Base-by-base conservation (phyloP, 164 flowering plant genomes). In the Platanus orientalis region DNA sequence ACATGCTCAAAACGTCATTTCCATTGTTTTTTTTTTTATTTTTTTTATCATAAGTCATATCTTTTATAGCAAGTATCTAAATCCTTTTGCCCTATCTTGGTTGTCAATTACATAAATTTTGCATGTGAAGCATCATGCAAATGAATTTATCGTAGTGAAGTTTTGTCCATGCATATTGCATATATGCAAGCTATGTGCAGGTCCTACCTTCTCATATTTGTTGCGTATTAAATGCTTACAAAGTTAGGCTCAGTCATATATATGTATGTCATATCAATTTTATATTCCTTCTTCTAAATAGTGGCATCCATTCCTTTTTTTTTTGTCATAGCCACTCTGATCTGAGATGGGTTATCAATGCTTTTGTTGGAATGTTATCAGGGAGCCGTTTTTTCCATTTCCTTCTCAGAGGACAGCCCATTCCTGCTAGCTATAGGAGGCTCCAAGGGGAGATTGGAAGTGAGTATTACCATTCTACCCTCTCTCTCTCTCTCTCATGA, bases 401-500 rank as follows among this genome's bases (percentile, higher is more conserved):
- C 92, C 27, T 90, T 93, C 73, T 85, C 92, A 11, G 87, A 73
- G 45, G 97, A 89, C 67, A 75, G 71, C 51, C 96, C 97, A 4
- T 83, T 78, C 69, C 70, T 81, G 79, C 79, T 93, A 64, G 97
- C 96, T 14, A 75, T 90, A 13, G 98, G 96, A 62, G 98, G 98
- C 30, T 83, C 97, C 4, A 85, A 85, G 61, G 97, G 96, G 30
- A 82, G 73, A 66, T 56, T 90, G 58, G 78, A 84, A 60, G 98
- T 92, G 72, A 82, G 89, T 76, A 2, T 26, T 19, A 40, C 25
- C 21, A 27, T 25, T 25, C 28, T 12, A 14, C 58, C n/a, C n/a
- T n/a, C n/a, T n/a, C n/a, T n/a, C n/a, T n/a, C n/a, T n/a, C n/a
- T n/a, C n/a, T n/a, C n/a, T n/a, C n/a, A n/a, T 21, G 17, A 10